phyloP scores from a whole-genome alignment of 306 rosid genomes.

The Ormosia semicastrata region DNA sequence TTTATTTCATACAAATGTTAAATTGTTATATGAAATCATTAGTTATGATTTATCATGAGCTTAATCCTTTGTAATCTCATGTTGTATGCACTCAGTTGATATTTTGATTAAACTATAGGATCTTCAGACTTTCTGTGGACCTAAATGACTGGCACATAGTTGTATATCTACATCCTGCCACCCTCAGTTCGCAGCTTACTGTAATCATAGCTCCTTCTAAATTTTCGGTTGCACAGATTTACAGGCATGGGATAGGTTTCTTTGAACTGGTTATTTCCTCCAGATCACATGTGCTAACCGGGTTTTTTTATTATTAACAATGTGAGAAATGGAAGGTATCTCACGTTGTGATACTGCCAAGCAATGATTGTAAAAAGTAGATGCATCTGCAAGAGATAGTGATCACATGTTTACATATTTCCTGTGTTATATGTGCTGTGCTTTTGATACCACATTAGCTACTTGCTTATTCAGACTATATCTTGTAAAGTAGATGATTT shows the following conservation, averaged over 20 bases:
- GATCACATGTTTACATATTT: not conserved
- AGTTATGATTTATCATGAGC: not conserved
- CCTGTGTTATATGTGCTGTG: not conserved
- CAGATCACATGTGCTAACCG: not conserved
- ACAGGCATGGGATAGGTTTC: not conserved
- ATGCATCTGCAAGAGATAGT: not conserved
- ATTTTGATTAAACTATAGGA: not conserved
- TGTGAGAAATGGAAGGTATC: not conserved
- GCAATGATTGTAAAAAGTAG: not conserved
- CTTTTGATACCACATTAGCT: slow-evolving; percentile 3
- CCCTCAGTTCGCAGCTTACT: not conserved
- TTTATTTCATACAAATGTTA: not conserved
- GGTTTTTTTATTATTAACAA: not conserved
- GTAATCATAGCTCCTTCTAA: not conserved
- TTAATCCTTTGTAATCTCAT: not conserved
- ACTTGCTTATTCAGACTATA: not conserved
- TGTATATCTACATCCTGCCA: not conserved
- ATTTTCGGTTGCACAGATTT: not conserved
- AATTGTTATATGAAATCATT: not conserved
- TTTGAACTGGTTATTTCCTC: not conserved
- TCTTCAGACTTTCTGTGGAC: not conserved
- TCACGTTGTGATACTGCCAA: not conserved
- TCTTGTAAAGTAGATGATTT: no score
- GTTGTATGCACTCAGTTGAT: not conserved
- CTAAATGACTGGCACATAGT: not conserved